Conservation (phyloP, 768 basidiomycete genomes). For the Amanita polypyramis region DNA sequence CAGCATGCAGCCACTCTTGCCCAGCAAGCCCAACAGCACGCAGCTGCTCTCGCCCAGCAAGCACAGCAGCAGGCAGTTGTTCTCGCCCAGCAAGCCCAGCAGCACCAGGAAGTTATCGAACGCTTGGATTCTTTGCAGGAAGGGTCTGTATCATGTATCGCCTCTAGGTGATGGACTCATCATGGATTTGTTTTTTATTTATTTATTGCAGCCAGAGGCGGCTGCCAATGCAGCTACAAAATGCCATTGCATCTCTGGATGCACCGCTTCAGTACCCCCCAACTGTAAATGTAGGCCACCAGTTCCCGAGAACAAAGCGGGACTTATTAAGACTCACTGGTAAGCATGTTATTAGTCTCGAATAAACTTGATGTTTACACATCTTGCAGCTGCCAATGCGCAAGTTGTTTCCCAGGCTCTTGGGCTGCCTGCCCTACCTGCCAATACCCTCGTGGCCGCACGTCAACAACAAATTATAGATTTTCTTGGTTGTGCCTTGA, state of each 20-base stretch:
- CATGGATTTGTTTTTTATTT: too few species aligned
- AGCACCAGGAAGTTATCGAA: conserved; percentile 1
- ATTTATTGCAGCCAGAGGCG: neutral
- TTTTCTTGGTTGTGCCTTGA: neutral
- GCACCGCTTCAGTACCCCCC: neutral
- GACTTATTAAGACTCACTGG: neutral
- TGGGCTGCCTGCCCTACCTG: neutral
- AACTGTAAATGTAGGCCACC: neutral
- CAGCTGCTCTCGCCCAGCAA: neutral
- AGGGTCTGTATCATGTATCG: neutral
- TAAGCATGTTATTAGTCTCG: neutral
- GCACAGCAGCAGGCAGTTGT: neutral
- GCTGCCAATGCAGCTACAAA: neutral
- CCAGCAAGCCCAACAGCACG: neutral
- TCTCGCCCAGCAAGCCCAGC: neutral
- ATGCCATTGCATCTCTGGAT: neutral
- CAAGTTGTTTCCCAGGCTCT: neutral
- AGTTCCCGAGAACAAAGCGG: conserved; percentile 1
- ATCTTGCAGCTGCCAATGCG: neutral
- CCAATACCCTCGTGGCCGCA: neutral
- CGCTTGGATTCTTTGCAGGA: conserved; percentile 1
- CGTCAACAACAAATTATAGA: neutral
- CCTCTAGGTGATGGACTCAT: neutral
- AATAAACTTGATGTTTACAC: neutral
- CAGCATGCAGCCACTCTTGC: neutral